Evolutionary conservation across 306 rosid species (phyloP), one percentile per base, ranked within the genome.

Genomic region (Pueraria montana): DNA sequence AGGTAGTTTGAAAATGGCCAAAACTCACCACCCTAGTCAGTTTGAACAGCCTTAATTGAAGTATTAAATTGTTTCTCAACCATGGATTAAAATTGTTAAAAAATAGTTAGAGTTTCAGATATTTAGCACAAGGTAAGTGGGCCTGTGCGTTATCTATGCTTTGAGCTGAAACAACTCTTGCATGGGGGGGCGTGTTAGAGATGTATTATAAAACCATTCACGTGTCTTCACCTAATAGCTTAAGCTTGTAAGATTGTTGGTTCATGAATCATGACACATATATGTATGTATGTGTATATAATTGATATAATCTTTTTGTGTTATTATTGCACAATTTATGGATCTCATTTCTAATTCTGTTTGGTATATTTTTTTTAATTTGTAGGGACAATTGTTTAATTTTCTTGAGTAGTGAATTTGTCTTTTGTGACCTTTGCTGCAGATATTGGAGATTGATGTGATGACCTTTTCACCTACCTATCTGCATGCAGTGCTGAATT

Each of bases 371-470:
- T 79, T 38, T 79, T n/a, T 53, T 13, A 55, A 11, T 71, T 70
- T 52, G 81, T 56, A 2, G 61, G 12, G 63, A 34, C 43, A 45
- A 34, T 27, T 76, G 73, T 69, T 82, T 67, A 63, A 45, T 76
- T 83, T 80, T 77, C 81, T 72, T 48, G 74, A 58, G 43, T 58
- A 49, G 40, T 27, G 58, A 53, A 27, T 72, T 59, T 77, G 71
- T 12, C 77, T 38, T 71, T 66, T 84, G 53, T 64, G 50, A 27
- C 45, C 69, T 85, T 53, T 79, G 79, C 80, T 79, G 87, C 86
- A 70, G 84, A 59, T 85, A 68, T 74, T 80, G 82, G 81, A 79
- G 77, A 83, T 49, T 64, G 73, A 66, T 11, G 43, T 76, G 58
- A 11, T 56, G 38, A 14, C 49, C 68, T 79, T 72, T 49, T 13